Evolutionary conservation across 2,329 filamentous ascomycete species (phyloP).

Genomic region (Cytospora piceae): DNA sequence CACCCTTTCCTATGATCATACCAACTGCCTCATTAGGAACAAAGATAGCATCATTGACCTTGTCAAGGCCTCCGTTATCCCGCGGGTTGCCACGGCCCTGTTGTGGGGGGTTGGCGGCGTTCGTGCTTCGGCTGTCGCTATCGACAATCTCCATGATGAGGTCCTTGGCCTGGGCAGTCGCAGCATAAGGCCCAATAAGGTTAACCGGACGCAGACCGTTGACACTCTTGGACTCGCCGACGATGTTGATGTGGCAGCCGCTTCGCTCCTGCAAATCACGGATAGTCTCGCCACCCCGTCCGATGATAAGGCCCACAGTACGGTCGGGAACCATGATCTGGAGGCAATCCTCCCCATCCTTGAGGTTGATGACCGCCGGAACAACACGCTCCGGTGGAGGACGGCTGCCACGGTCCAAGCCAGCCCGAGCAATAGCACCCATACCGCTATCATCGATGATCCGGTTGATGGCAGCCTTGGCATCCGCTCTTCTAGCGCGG

Average conservation of each 20-base stretch:
- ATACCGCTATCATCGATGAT: conserved; percentile 87
- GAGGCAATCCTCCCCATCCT: conserved; percentile 81
- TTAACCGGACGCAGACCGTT: conserved; percentile 90
- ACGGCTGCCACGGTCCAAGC: conserved; percentile 49
- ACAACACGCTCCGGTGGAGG: conserved; percentile 30
- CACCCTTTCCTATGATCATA: conserved; percentile 95
- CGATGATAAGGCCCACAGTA: conserved; percentile 90
- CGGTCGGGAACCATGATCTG: conserved; percentile 96
- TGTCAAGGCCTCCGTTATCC: conserved; percentile 57
- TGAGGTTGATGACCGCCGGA: conserved; percentile 51
- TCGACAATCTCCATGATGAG: conserved; percentile 93
- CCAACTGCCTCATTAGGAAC: conserved; percentile 91
- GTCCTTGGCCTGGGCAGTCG: conserved; percentile 79
- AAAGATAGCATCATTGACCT: conserved; percentile 80
- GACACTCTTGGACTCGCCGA: conserved; percentile 89
- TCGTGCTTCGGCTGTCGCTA: conserved; percentile 72
- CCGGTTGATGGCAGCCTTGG: conserved; percentile 80
- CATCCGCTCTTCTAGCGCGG: conserved; percentile 71
- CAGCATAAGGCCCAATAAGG: conserved; percentile 77
- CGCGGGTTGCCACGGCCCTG: conserved; percentile 45
- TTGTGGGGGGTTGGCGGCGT: conserved; percentile 39
- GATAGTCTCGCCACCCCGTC: conserved; percentile 91
- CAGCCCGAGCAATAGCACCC: conserved; percentile 51
- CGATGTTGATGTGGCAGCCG: conserved; percentile 95
- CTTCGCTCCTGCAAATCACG: conserved; percentile 88